These are phyloP conservation scores for Ilex asprella DNA, from an alignment of 257 asterid genomes.

Conservation along the genomic window DNA sequence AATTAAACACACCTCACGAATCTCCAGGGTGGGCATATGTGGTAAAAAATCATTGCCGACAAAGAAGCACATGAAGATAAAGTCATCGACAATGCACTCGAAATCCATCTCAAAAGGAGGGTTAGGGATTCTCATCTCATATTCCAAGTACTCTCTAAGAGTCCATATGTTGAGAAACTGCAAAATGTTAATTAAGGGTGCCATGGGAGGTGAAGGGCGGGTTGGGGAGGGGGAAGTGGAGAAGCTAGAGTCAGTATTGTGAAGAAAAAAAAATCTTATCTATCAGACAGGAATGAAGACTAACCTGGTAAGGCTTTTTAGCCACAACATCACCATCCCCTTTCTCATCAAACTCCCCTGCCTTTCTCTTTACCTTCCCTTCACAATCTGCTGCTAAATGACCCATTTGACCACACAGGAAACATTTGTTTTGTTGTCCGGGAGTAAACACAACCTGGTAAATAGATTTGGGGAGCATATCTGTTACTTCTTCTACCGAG, in stretches of 20 bases:
- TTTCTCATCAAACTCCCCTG: conserved; percentile 96
- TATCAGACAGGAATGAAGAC: conserved; percentile 22
- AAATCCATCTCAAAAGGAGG: conserved; percentile 70
- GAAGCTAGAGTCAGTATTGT: neutral
- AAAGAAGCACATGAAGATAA: conserved; percentile 90
- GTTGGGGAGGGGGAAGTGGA: too few species aligned
- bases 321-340: conserved; percentile 66
- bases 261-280: neutral
- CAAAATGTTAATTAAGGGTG: conserved; percentile 11
- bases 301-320: conserved; percentile 89
- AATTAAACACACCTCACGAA: conserved; percentile 70
- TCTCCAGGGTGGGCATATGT: conserved; percentile 99
- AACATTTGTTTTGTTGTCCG: conserved; percentile 95
- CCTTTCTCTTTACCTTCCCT: conserved; percentile 89
- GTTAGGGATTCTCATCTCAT: conserved; percentile 86
- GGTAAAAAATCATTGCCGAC: conserved; percentile 98
- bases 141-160: conserved; percentile 88
- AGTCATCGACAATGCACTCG: conserved; percentile 83
- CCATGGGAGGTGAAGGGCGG: too few species aligned
- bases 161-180: conserved; percentile 94
- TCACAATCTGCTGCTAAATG: conserved; percentile 89
- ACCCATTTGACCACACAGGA: conserved; percentile 95
- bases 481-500: too few species aligned
- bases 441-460: conserved; percentile 77
- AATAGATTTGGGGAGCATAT: too few species aligned